Evolutionary conservation across 2,329 filamentous ascomycete genomes (phyloP).

Genomic region (Talaromyces pinophilus): DNA sequence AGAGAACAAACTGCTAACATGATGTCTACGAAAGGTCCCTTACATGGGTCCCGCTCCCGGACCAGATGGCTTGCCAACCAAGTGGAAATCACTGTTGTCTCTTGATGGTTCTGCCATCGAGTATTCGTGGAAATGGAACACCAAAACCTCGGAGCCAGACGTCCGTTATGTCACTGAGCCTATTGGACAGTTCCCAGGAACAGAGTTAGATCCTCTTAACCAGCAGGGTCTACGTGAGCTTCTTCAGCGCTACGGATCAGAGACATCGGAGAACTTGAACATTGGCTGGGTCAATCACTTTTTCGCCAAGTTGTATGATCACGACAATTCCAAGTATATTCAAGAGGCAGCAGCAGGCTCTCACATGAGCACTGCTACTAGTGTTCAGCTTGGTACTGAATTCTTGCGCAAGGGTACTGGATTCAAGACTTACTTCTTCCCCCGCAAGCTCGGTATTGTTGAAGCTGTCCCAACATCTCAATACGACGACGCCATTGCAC

Average conservation of each 20-base stretch:
- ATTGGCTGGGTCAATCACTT: background rate
- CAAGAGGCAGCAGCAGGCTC: background rate
- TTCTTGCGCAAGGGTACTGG: background rate
- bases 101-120: background rate
- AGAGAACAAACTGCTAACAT: background rate
- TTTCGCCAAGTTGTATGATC: background rate
- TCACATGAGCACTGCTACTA: background rate
- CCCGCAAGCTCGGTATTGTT: background rate
- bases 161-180: constrained; percentile 2
- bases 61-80: background rate
- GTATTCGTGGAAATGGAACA: constrained; percentile 4
- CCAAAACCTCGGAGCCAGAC: background rate
- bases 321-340: background rate
- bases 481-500: background rate
- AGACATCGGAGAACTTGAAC: background rate
- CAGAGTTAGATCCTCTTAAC: constrained; percentile 1
- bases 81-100: background rate
- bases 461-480: background rate
- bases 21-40: background rate
- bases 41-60: constrained; percentile 1
- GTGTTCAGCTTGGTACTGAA: background rate
- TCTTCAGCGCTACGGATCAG: background rate
- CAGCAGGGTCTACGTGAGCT: background rate
- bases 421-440: background rate
- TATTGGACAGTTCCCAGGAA: background rate